Percentiles rank a stretch among this genome's conserved stretches.
Conservation (phyloP, 192 early-diverging fungal species). For the Coemansia reversa region DNA sequence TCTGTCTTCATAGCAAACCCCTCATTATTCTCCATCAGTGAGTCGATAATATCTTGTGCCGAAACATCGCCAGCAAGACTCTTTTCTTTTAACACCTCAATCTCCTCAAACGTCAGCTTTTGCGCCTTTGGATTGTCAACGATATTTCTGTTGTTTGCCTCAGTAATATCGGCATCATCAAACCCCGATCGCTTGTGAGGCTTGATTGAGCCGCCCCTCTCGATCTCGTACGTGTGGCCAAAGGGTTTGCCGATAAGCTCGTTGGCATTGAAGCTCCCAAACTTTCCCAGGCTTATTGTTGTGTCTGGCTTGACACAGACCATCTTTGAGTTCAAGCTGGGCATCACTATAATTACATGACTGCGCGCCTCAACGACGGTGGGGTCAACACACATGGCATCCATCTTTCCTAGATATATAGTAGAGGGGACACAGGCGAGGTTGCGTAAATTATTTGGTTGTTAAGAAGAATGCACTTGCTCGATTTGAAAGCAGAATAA, state of each 20-base stretch:
- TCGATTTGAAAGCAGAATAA: neutral
- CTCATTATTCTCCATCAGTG: conserved; percentile 76
- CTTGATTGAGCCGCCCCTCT: conserved; percentile 55
- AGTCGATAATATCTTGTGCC: conserved; percentile 74
- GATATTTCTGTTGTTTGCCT: conserved; percentile 81
- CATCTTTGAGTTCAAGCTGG: conserved; percentile 81
- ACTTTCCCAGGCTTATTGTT: conserved; percentile 81
- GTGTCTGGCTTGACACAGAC: conserved; percentile 64
- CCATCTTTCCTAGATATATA: conserved; percentile 2
- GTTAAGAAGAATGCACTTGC: neutral
- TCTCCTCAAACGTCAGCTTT: conserved; percentile 77
- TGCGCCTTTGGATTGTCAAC: conserved; percentile 72
- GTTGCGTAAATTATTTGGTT: neutral
- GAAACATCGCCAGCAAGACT: conserved; percentile 66
- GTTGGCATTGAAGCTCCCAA: conserved; percentile 79
- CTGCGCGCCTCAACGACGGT: conserved; percentile 59
- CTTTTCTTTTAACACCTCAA: conserved; percentile 77
- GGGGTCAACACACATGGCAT: conserved; percentile 26
- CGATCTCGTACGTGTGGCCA: conserved; percentile 82
- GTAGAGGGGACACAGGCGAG: neutral
- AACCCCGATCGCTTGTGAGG: conserved; percentile 39
- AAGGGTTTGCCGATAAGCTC: conserved; percentile 81
- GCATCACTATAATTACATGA: conserved; percentile 76
- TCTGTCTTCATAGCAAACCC: conserved; percentile 93
- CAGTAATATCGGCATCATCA: conserved; percentile 65